Evolutionary conservation across 2,329 filamentous ascomycete genomes (phyloP).

Genomic region (Knufia petricola): DNA sequence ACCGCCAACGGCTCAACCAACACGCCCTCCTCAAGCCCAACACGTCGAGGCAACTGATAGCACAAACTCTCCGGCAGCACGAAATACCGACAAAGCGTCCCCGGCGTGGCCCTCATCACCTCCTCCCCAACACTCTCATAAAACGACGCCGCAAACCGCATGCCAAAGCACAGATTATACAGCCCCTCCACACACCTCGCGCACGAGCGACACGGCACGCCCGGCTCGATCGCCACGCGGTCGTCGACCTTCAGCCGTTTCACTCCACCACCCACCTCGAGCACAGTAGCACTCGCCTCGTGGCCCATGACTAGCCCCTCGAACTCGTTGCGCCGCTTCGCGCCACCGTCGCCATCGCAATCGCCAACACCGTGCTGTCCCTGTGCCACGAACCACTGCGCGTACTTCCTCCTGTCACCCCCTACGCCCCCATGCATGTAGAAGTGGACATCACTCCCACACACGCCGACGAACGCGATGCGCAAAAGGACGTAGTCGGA

Average conservation of each 20-base stretch:
- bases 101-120: conserved; percentile 22
- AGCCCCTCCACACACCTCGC: conserved; percentile 29
- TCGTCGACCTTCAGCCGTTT: conserved; percentile 25
- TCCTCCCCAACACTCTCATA: conserved; percentile 16
- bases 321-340: conserved; percentile 23
- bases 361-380: background rate
- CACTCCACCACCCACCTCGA: conserved; percentile 24
- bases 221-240: conserved; percentile 31
- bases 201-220: conserved; percentile 29
- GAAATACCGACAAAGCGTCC: conserved; percentile 32
- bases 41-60: conserved; percentile 29
- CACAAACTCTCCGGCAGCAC: conserved; percentile 31
- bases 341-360: background rate
- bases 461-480: conserved; percentile 38
- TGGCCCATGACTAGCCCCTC: conserved; percentile 27
- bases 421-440: conserved; percentile 31
- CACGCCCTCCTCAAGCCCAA: conserved; percentile 35
- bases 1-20: conserved; percentile 42
- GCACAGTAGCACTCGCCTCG: conserved; percentile 27
- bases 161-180: conserved; percentile 35
- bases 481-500: conserved; percentile 34
- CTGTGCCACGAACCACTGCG: conserved; percentile 1
- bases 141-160: conserved; percentile 35
- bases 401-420: conserved; percentile 1
- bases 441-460: conserved; percentile 36